phyloP scores from a whole-genome alignment of 164 flowering plant genomes.

The Tetrastigma voinierianum region DNA sequence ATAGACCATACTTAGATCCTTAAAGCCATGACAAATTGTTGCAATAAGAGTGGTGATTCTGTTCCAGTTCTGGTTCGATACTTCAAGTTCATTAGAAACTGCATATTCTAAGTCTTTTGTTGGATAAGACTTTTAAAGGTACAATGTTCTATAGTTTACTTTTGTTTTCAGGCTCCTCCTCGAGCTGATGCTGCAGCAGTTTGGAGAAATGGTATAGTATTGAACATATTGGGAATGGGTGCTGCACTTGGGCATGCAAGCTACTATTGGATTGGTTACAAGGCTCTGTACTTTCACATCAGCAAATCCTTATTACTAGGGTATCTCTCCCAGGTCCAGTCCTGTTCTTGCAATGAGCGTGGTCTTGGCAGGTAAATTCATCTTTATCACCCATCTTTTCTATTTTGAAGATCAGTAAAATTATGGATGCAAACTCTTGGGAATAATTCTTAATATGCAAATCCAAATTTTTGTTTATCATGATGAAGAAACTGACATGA shows the following conservation, averaged over 20 bases:
- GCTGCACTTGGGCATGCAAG: constrained; percentile 99
- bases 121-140: background rate
- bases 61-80: background rate
- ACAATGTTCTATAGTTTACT: background rate
- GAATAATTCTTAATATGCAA: background rate
- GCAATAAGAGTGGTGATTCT: no score
- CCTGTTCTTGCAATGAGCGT: constrained; percentile 97
- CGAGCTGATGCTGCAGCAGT: constrained; percentile 92
- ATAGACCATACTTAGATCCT: no score
- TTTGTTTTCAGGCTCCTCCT: constrained; percentile 81
- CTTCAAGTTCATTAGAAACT: no score
- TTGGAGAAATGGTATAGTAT: constrained; percentile 73
- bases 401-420: background rate
- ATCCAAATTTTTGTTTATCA: background rate
- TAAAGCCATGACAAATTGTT: no score
- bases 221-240: constrained; percentile 94
- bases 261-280: constrained; percentile 95
- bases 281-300: constrained; percentile 93
- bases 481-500: background rate
- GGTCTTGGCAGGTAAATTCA: constrained; percentile 82
- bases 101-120: background rate
- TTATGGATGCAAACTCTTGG: background rate
- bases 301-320: constrained; percentile 80
- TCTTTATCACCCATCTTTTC: background rate
- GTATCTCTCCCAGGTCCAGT: constrained; percentile 70